A percentile compares a stretch with the other conserved stretches of the same genome.
Conservation (phyloP, 2,329 filamentous ascomycete species). For the Colletotrichum lini region DNA sequence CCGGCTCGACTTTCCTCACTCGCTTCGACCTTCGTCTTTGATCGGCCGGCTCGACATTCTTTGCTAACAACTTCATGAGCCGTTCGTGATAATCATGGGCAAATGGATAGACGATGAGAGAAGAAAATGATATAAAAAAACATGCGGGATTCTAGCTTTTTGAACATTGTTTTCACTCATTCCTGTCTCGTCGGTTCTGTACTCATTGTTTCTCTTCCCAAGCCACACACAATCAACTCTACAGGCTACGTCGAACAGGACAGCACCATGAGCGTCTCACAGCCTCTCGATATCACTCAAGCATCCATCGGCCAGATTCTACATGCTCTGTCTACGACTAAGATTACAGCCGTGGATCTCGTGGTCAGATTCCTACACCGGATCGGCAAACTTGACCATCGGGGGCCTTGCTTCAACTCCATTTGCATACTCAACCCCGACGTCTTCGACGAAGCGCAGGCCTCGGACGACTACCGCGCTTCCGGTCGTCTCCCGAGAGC, state of each 20-base stretch:
- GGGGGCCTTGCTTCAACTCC: constrained; percentile 47
- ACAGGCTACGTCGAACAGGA: not conserved
- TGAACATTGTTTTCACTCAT: not conserved
- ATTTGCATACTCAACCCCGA: constrained; percentile 47
- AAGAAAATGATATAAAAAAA: not conserved
- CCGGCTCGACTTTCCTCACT: constrained; percentile 1
- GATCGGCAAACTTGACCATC: constrained; percentile 47
- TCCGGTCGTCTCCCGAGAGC: constrained; percentile 33
- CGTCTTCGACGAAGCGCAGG: constrained; percentile 48
- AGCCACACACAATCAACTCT: not conserved
- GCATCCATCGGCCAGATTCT: constrained; percentile 47
- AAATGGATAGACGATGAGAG: not conserved
- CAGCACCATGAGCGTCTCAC: not conserved
- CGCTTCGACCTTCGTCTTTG: not conserved
- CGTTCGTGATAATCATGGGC: not conserved
- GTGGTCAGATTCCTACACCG: constrained; percentile 47
- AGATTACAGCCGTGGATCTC: constrained; percentile 48
- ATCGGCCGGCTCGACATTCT: constrained; percentile 18
- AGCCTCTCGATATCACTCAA: constrained; percentile 45
- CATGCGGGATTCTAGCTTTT: not conserved
- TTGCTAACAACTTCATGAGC: not conserved
- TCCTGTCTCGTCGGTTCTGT: not conserved
- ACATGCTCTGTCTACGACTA: constrained; percentile 39
- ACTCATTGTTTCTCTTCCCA: not conserved
- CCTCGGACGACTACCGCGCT: constrained; percentile 48